These are phyloP conservation scores for Puccinia polysora DNA, from an alignment of 1,284 basidiomycete genomes.

Conservation along the genomic window DNA sequence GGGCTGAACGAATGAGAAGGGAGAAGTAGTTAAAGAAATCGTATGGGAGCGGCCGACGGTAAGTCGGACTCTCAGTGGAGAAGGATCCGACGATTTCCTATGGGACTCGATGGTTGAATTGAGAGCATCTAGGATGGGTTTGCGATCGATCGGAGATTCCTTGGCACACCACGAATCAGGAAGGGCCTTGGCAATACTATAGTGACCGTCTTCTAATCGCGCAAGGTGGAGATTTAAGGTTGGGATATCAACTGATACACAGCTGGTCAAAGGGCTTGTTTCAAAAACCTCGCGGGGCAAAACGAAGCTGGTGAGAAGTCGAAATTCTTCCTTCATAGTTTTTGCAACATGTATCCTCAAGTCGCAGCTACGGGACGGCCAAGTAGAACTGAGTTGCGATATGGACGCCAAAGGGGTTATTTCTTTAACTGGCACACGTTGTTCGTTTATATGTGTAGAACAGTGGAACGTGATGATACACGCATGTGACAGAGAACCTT, in stretches of 20 bases:
- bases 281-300: not conserved
- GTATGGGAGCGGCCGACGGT: conserved; percentile 9
- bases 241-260: not conserved
- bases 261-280: not conserved
- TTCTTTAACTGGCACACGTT: too few species aligned
- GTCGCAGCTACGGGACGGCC: too few species aligned
- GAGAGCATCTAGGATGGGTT: not conserved
- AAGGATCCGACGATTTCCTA: not conserved
- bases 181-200: not conserved
- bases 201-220: conserved; percentile 1
- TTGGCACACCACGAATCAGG: conserved; percentile 31
- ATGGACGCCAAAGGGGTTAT: too few species aligned
- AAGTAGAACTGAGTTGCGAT: too few species aligned
- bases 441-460: too few species aligned
- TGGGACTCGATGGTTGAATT: not conserved
- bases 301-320: conserved; percentile 15
- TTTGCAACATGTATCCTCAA: too few species aligned
- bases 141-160: not conserved
- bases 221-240: conserved; percentile 11
- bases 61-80: conserved; percentile 4
- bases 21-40: not conserved
- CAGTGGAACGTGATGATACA: too few species aligned
- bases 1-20: not conserved
- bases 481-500: too few species aligned
- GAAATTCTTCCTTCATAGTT: not conserved